Percentiles rank a stretch among this genome's conserved stretches.
These are phyloP conservation scores for Coccomyxa subellipsoidea DNA, from an alignment of 163 green algal species.

Conservation along the genomic window DNA sequence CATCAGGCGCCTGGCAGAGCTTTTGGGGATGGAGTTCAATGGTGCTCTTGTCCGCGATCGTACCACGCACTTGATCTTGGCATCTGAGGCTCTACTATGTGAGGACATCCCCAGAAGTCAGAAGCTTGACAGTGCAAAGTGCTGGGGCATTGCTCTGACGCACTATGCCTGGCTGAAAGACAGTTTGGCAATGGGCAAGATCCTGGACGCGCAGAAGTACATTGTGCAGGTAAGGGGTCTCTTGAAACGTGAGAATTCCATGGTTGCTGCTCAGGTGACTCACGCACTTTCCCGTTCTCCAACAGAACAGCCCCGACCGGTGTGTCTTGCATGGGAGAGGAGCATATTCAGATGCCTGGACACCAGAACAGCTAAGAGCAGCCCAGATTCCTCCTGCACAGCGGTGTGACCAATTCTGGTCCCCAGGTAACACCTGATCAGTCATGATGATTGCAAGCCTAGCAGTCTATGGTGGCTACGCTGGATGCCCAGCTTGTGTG, in stretches of 20 bases:
- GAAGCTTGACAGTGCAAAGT: neutral
- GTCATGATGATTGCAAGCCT: too few species aligned
- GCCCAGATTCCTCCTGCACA: neutral
- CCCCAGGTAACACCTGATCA: neutral
- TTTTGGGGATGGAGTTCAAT: neutral
- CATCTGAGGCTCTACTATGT: neutral
- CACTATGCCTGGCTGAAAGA: neutral
- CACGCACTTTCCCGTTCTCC: too few species aligned
- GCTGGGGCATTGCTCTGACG: neutral
- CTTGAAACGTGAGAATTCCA: too few species aligned
- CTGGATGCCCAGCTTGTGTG: too few species aligned
- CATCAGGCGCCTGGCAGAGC: neutral
- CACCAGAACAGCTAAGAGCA: neutral
- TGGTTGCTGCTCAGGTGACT: too few species aligned
- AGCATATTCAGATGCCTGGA: too few species aligned
- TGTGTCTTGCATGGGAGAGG: too few species aligned
- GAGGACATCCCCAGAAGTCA: neutral
- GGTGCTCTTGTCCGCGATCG: neutral
- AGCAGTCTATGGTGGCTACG: too few species aligned
- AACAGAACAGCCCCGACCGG: too few species aligned
- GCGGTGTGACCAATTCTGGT: neutral
- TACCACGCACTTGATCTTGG: neutral
- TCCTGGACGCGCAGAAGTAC: neutral
- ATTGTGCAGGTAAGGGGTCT: neutral
- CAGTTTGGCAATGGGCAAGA: neutral